These are phyloP conservation scores for Thraustotheca clavata DNA, from an alignment of 352 stramenopile genomes.

Conservation along the genomic window DNA sequence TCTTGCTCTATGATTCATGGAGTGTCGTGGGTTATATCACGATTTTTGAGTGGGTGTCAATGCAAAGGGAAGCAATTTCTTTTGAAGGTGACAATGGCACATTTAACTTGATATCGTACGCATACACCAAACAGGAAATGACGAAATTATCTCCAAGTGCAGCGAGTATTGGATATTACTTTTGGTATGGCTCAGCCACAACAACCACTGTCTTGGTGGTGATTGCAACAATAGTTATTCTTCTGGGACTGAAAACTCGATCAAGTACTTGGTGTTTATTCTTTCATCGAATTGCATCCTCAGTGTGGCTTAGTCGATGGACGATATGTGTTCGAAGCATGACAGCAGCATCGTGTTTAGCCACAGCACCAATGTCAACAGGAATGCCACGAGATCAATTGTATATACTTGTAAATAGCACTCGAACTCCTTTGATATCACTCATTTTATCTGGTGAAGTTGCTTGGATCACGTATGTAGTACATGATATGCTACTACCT, in stretches of 20 bases:
- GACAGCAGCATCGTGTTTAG: not conserved
- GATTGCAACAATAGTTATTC: too few relatives aligned
- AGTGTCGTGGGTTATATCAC: not conserved
- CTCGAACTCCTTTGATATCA: not conserved
- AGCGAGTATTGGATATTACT: too few relatives aligned
- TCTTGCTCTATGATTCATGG: not conserved
- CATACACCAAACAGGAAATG: too few relatives aligned
- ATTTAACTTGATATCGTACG: slow-evolving; percentile 2
- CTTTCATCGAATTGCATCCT: too few relatives aligned
- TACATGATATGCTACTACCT: not conserved
- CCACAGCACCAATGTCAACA: too few relatives aligned
- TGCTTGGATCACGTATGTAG: not conserved
- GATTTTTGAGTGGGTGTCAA: not conserved
- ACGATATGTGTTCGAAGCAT: too few relatives aligned
- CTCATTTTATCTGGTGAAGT: not conserved
- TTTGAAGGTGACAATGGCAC: slow-evolving; percentile 5
- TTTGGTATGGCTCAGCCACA: not conserved
- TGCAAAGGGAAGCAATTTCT: not conserved
- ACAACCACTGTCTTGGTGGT: too few relatives aligned
- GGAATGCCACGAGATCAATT: too few relatives aligned
- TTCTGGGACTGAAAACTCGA: too few relatives aligned
- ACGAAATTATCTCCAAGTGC: too few relatives aligned
- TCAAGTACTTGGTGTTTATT: too few relatives aligned
- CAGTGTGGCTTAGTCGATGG: too few relatives aligned
- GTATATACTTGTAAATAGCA: not conserved